Evolutionary conservation across 805 yeast species (phyloP), one percentile per base, ranked within the genome.

Genomic region (Barnettozyma californica): DNA sequence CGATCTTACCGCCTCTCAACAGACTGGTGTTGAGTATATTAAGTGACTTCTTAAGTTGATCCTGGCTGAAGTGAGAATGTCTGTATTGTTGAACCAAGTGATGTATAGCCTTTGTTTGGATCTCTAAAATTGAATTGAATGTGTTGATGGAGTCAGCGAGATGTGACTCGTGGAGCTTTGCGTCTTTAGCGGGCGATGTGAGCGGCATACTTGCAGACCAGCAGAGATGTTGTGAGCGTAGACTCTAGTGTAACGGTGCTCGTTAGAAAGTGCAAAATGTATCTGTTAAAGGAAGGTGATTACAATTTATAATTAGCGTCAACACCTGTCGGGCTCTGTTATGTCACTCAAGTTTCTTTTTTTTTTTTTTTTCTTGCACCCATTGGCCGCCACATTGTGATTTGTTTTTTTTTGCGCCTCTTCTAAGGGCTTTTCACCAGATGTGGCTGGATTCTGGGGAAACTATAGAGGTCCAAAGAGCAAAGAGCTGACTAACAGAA

Each of bases 1-100:
- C 81, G 14, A 89, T 72, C 61, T 89, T 87, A 6, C 94, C 91
- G 19, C 79, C 76, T 36, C 63, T 59, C 43, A 69, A 57, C 14
- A 78, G 46, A 0, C 60, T 45, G 2, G 53, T 25, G 46, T 55
- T 69, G 47, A 81, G 56, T 5, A 72, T 67, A 33, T 67, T 63
- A 26, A 81, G 58, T 1, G 81, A 73, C 34, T 62, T 62, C 40
- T 64, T 63, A 52, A 80, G 54, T 47, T 80, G 77, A 4, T 58
- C 54, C 50, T 70, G 75, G 11, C 81, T 65, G 63, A 73, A 77
- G 41, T 61, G 57, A 27, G 80, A 77, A 9, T 62, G 58, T 23
- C 68, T 60, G 55, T 74, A 80, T 51, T 78, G 84, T 10, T 57
- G 53, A 1, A 70, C 66, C 44, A 81, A 62, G 50, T 74, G 68